Conservation (phyloP, 805 yeast species). For the Kazachstania africana region DNA sequence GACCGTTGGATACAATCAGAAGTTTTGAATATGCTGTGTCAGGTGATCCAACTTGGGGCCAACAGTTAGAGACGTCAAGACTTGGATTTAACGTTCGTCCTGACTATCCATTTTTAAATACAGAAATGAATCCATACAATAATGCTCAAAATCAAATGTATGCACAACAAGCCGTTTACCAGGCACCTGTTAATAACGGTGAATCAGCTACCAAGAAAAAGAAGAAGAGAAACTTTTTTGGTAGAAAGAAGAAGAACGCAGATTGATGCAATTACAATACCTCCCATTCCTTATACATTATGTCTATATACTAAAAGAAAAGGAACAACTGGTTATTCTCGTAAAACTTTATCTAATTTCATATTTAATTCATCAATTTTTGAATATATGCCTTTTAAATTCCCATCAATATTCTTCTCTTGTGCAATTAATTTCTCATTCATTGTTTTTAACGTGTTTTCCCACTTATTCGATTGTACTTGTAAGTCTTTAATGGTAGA, state of each 20-base stretch:
- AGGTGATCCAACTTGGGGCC: conserved; percentile 55
- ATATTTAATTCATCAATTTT: neutral
- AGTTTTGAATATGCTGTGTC: conserved; percentile 88
- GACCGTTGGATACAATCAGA: conserved; percentile 92
- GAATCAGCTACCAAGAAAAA: conserved; percentile 41
- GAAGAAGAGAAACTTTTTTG: conserved; percentile 73
- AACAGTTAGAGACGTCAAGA: conserved; percentile 66
- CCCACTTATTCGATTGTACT: neutral
- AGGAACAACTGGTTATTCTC: too few species aligned
- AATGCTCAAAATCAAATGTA: conserved; percentile 14
- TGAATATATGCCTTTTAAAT: neutral
- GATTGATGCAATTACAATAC: too few species aligned
- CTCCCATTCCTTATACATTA: too few species aligned
- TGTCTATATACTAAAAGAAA: too few species aligned
- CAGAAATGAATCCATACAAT: neutral
- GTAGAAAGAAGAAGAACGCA: conserved; percentile 48
- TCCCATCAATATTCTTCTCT: neutral
- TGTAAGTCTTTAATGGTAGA: conserved; percentile 4
- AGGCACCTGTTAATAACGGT: conserved; percentile 31
- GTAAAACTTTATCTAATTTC: neutral
- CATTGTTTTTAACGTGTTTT: neutral
- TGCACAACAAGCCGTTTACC: conserved; percentile 46
- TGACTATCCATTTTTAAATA: conserved; percentile 32
- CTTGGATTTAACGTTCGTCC: conserved; percentile 82
- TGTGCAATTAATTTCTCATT: neutral